Evolutionary conservation across 2,329 filamentous ascomycete species (phyloP), one percentile per base, ranked within the genome.

Genomic region (Sarocladium brachiariae): DNA sequence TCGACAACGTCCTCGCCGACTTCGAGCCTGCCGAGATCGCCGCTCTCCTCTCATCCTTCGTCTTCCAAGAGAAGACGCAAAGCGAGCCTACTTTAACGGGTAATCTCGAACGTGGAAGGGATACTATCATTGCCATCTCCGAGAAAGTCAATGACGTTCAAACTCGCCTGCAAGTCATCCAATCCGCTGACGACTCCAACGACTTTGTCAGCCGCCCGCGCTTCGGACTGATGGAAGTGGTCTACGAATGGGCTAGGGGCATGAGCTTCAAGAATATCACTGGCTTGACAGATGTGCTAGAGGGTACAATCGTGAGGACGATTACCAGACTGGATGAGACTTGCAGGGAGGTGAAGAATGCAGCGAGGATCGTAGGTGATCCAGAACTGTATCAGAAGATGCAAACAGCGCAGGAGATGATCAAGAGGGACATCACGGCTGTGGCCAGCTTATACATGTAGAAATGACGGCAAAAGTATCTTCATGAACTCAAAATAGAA

Each of bases 211-310:
- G 83, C 53, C 79, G 85, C 50, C 89, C 91, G 2, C 80, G 92
- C 9, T 99, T 99, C 64, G 93, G 92, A 1, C 78, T 99, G 51
- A 90, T 96, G 65, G 93, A 99, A 68, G 93, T 99, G 0, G 95
- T 99, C 30, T 96, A 97, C 65, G 93, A 99, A 68, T 99, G 93
- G 93, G 93, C 93, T 9, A 77, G 89, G 47, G 93, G 93, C 23
- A 97, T 97, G 89, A 92, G 88, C 49, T 99, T 99, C 76, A 95
- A 95, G 70, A 92, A 93, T 57, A 99, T 99, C 58, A 97, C 92
- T 0, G 87, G 92, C 57, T 71, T 99, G 63, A 99, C 93, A 7
- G 92, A 97, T 65, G 91, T 99, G 52, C 82, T 97, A 61, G 93
- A 99, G 68, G 93, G 93, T 1, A 97, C 93, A 0, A 97, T 99